A percentile compares a stretch with the other conserved stretches of the same genome.
Conservation (phyloP, 2,329 filamentous ascomycete genomes). For the Aspergillus felis region DNA sequence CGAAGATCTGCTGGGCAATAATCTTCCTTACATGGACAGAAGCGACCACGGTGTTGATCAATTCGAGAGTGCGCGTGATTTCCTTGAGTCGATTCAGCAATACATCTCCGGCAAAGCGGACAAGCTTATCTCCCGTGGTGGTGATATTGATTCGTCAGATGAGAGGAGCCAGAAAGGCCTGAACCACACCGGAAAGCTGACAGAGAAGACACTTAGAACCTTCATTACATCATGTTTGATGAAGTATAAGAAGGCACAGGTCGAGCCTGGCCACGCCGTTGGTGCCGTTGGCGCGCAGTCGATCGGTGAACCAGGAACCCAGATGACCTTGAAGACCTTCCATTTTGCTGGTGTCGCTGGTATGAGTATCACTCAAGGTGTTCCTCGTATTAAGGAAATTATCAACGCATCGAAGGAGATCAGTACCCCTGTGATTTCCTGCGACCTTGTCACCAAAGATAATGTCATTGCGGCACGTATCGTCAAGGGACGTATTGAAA, state of each 20-base stretch:
- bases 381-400: conserved; percentile 99
- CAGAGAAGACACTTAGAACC: conserved; percentile 63
- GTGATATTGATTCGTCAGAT: conserved; percentile 27
- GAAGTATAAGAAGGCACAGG: conserved; percentile 87
- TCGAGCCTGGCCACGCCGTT: conserved; percentile 92
- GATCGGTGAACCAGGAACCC: conserved; percentile 95
- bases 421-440: conserved; percentile 89
- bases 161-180: conserved; percentile 35
- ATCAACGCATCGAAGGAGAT: conserved; percentile 97
- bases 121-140: conserved; percentile 49
- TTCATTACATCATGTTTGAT: conserved; percentile 81
- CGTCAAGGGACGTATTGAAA: conserved; percentile 91
- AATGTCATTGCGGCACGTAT: conserved; percentile 78
- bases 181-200: conserved; percentile 80
- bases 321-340: conserved; percentile 99
- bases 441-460: conserved; percentile 71
- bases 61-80: conserved; percentile 76
- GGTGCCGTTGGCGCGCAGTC: conserved; percentile 96
- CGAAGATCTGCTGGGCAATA: conserved; percentile 58
- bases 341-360: conserved; percentile 99
- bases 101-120: conserved; percentile 64
- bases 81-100: conserved; percentile 71
- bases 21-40: conserved; percentile 66
- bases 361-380: conserved; percentile 99
- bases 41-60: conserved; percentile 68